These are phyloP conservation scores for Trichoderma sp. DNA, from an alignment of 2,329 filamentous ascomycete species.

Conservation along the genomic window DNA sequence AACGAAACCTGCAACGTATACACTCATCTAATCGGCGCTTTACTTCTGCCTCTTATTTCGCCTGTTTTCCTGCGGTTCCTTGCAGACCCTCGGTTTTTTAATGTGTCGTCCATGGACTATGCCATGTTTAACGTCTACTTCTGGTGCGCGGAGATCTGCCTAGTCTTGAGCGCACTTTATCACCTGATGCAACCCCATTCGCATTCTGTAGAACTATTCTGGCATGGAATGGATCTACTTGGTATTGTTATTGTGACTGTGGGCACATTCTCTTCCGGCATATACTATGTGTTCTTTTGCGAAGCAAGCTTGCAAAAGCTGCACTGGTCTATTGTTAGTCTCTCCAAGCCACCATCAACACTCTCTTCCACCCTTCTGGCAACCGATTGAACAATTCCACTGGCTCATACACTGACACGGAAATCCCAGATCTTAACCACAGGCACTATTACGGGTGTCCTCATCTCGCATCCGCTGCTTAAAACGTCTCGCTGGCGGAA, in stretches of 20 bases:
- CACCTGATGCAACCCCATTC: conserved; percentile 15
- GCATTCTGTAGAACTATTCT: not conserved
- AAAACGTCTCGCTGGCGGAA: conserved; percentile 11
- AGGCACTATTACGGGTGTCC: not conserved
- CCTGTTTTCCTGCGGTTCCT: conserved; percentile 1
- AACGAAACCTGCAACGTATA: conserved; percentile 17
- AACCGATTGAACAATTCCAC: not conserved
- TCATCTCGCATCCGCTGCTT: conserved; percentile 8
- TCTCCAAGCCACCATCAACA: not conserved
- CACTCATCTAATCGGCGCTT: conserved; percentile 5
- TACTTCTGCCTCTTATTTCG: not conserved
- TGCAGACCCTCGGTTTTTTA: not conserved
- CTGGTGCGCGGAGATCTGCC: not conserved
- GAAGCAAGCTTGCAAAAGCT: conserved; percentile 9
- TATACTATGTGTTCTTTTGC: conserved; percentile 15
- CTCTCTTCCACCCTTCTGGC: too few species aligned
- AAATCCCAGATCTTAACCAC: conserved; percentile 5
- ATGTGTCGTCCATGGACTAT: conserved; percentile 12
- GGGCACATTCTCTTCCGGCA: conserved; percentile 12
- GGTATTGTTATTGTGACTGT: conserved; percentile 12
- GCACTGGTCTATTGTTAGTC: conserved; percentile 12
- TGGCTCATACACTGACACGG: not conserved
- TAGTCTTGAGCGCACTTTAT: conserved; percentile 8
- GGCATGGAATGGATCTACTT: conserved; percentile 15
- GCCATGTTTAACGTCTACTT: conserved; percentile 6